Percentiles rank a stretch among this genome's conserved stretches.
Evolutionary conservation across 164 flowering plant genomes (phyloP).

Genomic region (Vitis vinifera): DNA sequence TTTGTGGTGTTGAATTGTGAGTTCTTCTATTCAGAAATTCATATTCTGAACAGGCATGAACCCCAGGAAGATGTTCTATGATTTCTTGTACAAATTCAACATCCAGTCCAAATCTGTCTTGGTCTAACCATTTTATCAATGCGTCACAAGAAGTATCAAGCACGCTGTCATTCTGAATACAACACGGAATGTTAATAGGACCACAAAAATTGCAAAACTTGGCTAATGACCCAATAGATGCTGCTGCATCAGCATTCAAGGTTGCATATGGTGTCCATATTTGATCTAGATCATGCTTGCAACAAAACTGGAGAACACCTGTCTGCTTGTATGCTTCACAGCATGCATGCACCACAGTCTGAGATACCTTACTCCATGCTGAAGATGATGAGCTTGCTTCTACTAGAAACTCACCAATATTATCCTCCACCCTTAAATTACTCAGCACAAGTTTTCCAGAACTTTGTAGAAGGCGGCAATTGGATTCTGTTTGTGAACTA

Average conservation of each 20-base stretch:
- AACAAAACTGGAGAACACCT: slow-evolving; percentile 48
- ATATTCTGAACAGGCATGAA: slow-evolving; percentile 49
- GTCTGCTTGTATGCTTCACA: slow-evolving; percentile 42
- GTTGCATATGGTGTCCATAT: too few species aligned
- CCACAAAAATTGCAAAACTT: slow-evolving; percentile 50
- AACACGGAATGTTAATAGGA: slow-evolving; percentile 27
- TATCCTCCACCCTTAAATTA: slow-evolving; percentile 32
- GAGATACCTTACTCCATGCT: slow-evolving; percentile 68
- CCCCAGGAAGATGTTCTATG: slow-evolving; percentile 79
- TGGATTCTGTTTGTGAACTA: slow-evolving; percentile 15
- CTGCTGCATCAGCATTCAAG: too few species aligned
- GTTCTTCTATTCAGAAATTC: slow-evolving; percentile 45
- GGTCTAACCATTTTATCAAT: slow-evolving; percentile 62
- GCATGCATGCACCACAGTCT: slow-evolving; percentile 50
- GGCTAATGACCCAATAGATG: slow-evolving; percentile 19
- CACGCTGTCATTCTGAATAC: slow-evolving; percentile 29
- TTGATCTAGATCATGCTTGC: slow-evolving; percentile 46
- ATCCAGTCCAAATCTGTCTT: slow-evolving; percentile 87
- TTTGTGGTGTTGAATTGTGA: slow-evolving; percentile 27
- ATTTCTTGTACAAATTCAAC: slow-evolving; percentile 85
- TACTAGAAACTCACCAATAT: slow-evolving; percentile 67
- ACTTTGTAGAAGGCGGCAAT: slow-evolving; percentile 17
- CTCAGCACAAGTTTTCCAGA: slow-evolving; percentile 15
- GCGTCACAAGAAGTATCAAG: slow-evolving; percentile 26
- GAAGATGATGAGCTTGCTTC: slow-evolving; percentile 67